Percentiles rank a stretch among this genome's conserved stretches.
Evolutionary conservation across 345 rosid genomes (phyloP).

Genomic region (Salix viminalis): DNA sequence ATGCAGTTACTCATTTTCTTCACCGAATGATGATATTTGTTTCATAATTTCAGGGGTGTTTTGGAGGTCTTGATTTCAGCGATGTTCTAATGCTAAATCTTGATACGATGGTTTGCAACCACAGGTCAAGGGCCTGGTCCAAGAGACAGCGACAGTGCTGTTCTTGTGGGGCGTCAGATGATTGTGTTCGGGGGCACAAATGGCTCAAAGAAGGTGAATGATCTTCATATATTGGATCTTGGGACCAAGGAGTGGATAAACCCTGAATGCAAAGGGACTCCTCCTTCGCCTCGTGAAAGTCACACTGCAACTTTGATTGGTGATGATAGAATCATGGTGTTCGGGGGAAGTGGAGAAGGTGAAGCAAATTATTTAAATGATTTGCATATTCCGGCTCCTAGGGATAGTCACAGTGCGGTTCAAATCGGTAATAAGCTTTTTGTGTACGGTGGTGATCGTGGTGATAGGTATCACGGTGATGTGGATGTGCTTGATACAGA

Average conservation of each 20-base stretch:
- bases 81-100: slow-evolving; percentile 58
- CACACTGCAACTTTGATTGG: slow-evolving; percentile 63
- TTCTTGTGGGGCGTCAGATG: slow-evolving; percentile 54
- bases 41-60: slow-evolving; percentile 51
- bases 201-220: slow-evolving; percentile 66
- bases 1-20: neutral
- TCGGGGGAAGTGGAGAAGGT: slow-evolving; percentile 83
- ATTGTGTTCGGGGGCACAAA: slow-evolving; percentile 71
- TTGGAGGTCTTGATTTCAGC: slow-evolving; percentile 70
- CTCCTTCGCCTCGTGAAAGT: slow-evolving; percentile 65
- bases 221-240: slow-evolving; percentile 58
- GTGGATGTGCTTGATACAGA: slow-evolving; percentile 49
- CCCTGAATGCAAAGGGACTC: slow-evolving; percentile 42
- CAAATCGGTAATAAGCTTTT: slow-evolving; percentile 44
- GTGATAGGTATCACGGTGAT: slow-evolving; percentile 60
- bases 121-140: slow-evolving; percentile 69
- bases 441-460: slow-evolving; percentile 72
- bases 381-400: slow-evolving; percentile 59
- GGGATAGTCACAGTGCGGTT: slow-evolving; percentile 68
- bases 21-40: neutral
- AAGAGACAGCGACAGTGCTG: slow-evolving; percentile 72
- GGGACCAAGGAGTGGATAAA: slow-evolving; percentile 48
- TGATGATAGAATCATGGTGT: slow-evolving; percentile 45
- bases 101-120: slow-evolving; percentile 51
- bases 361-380: slow-evolving; percentile 72